Conservation (phyloP, 2,329 filamentous ascomycete genomes). For the Biscogniauxia sp. region DNA sequence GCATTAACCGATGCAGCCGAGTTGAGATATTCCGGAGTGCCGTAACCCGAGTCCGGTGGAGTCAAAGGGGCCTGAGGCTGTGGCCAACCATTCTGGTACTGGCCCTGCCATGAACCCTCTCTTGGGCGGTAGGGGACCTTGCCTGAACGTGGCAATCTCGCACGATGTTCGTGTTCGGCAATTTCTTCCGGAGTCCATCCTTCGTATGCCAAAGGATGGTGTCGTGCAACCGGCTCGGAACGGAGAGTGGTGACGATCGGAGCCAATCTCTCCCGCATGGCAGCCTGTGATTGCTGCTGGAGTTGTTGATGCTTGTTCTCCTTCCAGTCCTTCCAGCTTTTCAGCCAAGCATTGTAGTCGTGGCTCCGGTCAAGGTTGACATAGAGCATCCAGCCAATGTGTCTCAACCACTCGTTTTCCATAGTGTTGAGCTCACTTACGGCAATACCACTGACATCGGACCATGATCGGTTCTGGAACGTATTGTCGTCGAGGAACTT, state of each 20-base stretch:
- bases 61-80: constrained; percentile 48
- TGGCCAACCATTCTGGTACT: constrained; percentile 40
- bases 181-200: constrained; percentile 55
- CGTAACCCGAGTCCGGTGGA: constrained; percentile 60
- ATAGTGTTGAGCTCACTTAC: constrained; percentile 81
- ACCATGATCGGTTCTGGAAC: constrained; percentile 96
- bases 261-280: constrained; percentile 47
- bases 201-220: constrained; percentile 37
- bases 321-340: constrained; percentile 59
- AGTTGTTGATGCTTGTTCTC: constrained; percentile 42
- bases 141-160: constrained; percentile 28
- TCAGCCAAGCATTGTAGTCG: constrained; percentile 63
- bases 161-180: constrained; percentile 51
- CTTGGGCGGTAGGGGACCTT: constrained; percentile 40
- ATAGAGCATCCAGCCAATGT: constrained; percentile 82
- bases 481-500: constrained; percentile 97
- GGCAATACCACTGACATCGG: constrained; percentile 86
- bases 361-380: constrained; percentile 77
- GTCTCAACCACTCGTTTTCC: constrained; percentile 83
- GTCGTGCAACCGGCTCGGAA: constrained; percentile 35
- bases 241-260: constrained; percentile 49
- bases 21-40: constrained; percentile 57
- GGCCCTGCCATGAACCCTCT: constrained; percentile 43
- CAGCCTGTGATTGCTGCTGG: constrained; percentile 40
- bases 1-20: constrained; percentile 54